Percentiles rank a stretch among this genome's conserved stretches.
These are phyloP conservation scores for Rhodotorula diobovata DNA, from an alignment of 768 basidiomycete species.

Conservation along the genomic window DNA sequence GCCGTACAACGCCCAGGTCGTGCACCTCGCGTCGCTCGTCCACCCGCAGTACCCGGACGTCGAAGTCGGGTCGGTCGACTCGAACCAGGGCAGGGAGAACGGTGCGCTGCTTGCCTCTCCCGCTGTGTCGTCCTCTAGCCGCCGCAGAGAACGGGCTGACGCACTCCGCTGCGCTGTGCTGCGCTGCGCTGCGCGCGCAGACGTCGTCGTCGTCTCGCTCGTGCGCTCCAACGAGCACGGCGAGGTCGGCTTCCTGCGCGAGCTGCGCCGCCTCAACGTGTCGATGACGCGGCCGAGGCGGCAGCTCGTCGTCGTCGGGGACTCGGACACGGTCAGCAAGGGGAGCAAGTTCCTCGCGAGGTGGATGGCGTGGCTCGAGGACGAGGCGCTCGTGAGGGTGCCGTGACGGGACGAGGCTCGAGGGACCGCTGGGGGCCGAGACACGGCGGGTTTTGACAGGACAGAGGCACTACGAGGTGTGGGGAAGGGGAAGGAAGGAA, in stretches of 20 bases:
- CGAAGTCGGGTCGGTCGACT: constrained; percentile 92
- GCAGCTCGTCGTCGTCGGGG: constrained; percentile 63
- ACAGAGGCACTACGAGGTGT: no score
- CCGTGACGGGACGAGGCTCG: no score
- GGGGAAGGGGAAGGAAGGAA: no score
- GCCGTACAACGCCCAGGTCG: constrained; percentile 94
- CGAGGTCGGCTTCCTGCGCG: constrained; percentile 90
- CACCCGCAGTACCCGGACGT: constrained; percentile 59
- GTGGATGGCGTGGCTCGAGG: constrained; percentile 88
- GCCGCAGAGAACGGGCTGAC: neutral
- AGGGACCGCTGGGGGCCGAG: no score
- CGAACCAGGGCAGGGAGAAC: constrained; percentile 95
- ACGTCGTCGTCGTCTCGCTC: constrained; percentile 84
- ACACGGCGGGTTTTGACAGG: no score
- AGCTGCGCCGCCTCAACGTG: constrained; percentile 79
- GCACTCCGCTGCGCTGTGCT: no score
- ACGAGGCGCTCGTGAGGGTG: constrained; percentile 74
- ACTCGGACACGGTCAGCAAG: constrained; percentile 82
- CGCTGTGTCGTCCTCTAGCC: neutral
- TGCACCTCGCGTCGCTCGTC: constrained; percentile 70
- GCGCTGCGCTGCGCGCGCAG: constrained; percentile 45
- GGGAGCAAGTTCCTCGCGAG: constrained; percentile 77
- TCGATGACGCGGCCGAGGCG: constrained; percentile 46
- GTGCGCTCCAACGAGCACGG: constrained; percentile 88
- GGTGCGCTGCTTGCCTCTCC: neutral